Conservation (phyloP, 441 rosid genomes). For the Adansonia madagascariensis region DNA sequence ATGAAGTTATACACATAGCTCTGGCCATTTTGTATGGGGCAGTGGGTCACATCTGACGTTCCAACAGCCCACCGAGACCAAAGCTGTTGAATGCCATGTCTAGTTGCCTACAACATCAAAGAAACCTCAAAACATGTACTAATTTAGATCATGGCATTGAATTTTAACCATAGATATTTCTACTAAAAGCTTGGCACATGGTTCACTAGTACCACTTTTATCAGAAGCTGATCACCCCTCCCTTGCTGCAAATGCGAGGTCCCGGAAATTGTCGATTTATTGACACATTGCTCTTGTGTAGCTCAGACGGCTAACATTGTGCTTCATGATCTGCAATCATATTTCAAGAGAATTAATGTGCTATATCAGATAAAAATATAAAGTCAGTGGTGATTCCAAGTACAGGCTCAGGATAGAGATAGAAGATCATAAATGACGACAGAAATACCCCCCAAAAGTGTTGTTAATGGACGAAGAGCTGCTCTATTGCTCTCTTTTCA, state of each 20-base stretch:
- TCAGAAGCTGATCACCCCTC: slow-evolving; percentile 50
- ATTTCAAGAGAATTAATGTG: too few species aligned
- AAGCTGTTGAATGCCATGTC: slow-evolving; percentile 60
- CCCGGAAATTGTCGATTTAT: slow-evolving; percentile 57
- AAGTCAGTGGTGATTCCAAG: too few species aligned
- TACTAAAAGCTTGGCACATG: slow-evolving; percentile 32
- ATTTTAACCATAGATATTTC: neutral
- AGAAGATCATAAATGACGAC: too few species aligned
- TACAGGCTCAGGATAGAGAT: too few species aligned
- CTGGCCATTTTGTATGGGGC: slow-evolving; percentile 46
- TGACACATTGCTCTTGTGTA: slow-evolving; percentile 50
- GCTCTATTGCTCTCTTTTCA: too few species aligned
- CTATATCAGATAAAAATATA: neutral
- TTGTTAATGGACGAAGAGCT: too few species aligned
- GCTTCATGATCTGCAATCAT: slow-evolving; percentile 22
- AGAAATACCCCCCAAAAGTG: too few species aligned
- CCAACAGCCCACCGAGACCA: slow-evolving; percentile 51
- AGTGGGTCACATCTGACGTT: too few species aligned
- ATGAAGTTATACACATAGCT: slow-evolving; percentile 57
- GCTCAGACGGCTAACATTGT: slow-evolving; percentile 52
- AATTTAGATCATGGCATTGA: neutral
- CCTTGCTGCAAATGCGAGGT: slow-evolving; percentile 47
- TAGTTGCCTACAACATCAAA: slow-evolving; percentile 11
- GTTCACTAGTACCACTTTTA: slow-evolving; percentile 40
- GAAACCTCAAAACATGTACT: too few species aligned